Evolutionary conservation across 225 moss, liverwort and hornwort species (phyloP), one percentile per base, ranked within the genome.

Genomic region (Bryum argenteum): DNA sequence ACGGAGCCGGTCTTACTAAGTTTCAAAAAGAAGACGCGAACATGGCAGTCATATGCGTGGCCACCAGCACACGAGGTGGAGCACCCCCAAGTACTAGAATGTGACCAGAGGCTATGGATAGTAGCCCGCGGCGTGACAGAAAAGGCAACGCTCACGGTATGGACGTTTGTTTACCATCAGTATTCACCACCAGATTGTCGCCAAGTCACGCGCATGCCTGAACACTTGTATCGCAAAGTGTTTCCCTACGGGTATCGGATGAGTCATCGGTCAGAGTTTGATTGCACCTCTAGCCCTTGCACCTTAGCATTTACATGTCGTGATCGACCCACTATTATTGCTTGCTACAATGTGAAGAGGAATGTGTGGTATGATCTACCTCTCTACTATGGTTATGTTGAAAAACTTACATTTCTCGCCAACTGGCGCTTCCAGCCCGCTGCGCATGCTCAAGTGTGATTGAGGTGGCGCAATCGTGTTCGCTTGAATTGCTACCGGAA

Each of bases 401-500:
- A 84, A 1, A 76, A 74, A n/a, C 28, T 88, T 26, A 88, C 82
- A 0, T 80, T 81, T 19, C 22, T 82, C 0, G 84, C 66, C 3
- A 88, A 88, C 1, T 88, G 84, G 75, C 74, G 79, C 10, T 84
- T 81, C 40, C 77, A 88, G 16, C 84, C 87, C 0, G 72, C 79
- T 0, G 77, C 84, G 0, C 79, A 88, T 17, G 84, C 87, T 0
- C 84, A 84, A 0, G 87, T 84, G 28, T 80, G 20, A 75, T 1
- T 0, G 5, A 16, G 17, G 4, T 6, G 7, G 0, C 7, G 33
- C 5, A 33, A 33, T 5, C 33, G 7, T 33, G 7, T 33, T 33
- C 7, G 7, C 33, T 4, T 2, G 2, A 3, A 33, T 33, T 6
- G 33, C 5, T 33, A 33, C 5, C 33, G 4, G 7, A 6, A 33